Evolutionary conservation across 129 eudicot species (phyloP).

Genomic region (Escallonia herrerae): DNA sequence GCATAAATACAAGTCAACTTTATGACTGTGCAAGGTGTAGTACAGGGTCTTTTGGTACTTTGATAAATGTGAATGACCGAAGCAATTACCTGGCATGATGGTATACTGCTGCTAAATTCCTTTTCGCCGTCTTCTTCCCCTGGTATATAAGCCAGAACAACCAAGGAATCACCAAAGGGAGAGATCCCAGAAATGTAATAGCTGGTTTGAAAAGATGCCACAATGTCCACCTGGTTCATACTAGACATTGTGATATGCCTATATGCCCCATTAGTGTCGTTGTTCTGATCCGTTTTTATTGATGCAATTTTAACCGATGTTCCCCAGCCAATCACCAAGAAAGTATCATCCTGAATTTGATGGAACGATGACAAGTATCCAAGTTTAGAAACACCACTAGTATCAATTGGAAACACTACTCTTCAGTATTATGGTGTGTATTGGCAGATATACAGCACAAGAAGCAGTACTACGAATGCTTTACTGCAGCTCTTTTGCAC

Average conservation of each 20-base stretch:
- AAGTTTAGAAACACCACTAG: constrained; percentile 9
- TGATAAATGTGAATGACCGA: background rate
- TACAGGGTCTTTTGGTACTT: background rate
- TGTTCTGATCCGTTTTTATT: constrained; percentile 52
- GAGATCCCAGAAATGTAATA: constrained; percentile 96
- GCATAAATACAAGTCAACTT: constrained; percentile 4
- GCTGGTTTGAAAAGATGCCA: constrained; percentile 91
- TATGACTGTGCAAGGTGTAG: background rate
- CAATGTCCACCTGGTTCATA: constrained; percentile 86
- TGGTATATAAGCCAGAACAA: constrained; percentile 86
- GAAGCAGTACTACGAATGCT: background rate
- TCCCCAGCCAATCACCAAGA: constrained; percentile 99
- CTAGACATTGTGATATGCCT: constrained; percentile 57
- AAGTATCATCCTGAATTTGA: constrained; percentile 68
- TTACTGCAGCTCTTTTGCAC: constrained; percentile 5
- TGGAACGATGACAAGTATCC: constrained; percentile 6
- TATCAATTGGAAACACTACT: background rate
- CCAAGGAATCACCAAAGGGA: constrained; percentile 95
- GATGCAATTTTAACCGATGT: constrained; percentile 86
- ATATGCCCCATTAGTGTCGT: constrained; percentile 62
- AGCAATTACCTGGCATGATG: constrained; percentile 76
- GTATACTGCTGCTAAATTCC: constrained; percentile 65
- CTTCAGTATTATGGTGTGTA: background rate
- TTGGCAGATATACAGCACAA: background rate
- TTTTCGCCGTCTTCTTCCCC: constrained; percentile 94